phyloP scores from a whole-genome alignment of 345 rosid species.

The Stellera chamaejasme region DNA sequence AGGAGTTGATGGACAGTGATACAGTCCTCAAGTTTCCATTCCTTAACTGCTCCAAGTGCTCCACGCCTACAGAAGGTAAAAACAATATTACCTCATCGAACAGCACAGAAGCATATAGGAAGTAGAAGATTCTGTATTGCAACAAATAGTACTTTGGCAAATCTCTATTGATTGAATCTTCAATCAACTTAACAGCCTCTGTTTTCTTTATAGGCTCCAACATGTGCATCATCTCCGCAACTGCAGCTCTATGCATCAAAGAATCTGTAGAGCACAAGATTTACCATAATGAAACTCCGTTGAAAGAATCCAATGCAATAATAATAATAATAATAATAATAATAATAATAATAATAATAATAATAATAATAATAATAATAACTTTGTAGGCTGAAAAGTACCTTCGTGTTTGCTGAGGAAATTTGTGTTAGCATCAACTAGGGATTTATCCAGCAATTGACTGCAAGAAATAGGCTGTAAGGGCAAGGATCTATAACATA shows the following conservation, averaged over 20 bases:
- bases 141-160: slow-evolving; percentile 39
- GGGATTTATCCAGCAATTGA: slow-evolving; percentile 71
- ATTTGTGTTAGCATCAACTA: slow-evolving; percentile 62
- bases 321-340: not conserved
- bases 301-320: too few species aligned
- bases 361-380: not conserved
- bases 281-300: not conserved
- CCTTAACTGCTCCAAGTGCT: slow-evolving; percentile 48
- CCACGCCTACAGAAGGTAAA: slow-evolving; percentile 36
- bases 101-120: too few species aligned
- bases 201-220: slow-evolving; percentile 62
- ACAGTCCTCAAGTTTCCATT: slow-evolving; percentile 88
- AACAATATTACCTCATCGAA: slow-evolving; percentile 1
- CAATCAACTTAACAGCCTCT: slow-evolving; percentile 69
- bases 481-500: slow-evolving; percentile 4
- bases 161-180: slow-evolving; percentile 56
- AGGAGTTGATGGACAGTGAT: slow-evolving; percentile 67
- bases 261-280: slow-evolving; percentile 42
- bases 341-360: not conserved
- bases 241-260: slow-evolving; percentile 91
- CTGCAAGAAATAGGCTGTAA: slow-evolving; percentile 28
- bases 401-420: slow-evolving; percentile 81
- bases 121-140: too few species aligned
- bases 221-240: slow-evolving; percentile 68
- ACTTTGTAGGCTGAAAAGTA: slow-evolving; percentile 9